Percentiles rank a stretch among this genome's conserved stretches.
Evolutionary conservation across 495 filamentous ascomycete genomes (phyloP).

Genomic region (Aspergillus bertholletiae): DNA sequence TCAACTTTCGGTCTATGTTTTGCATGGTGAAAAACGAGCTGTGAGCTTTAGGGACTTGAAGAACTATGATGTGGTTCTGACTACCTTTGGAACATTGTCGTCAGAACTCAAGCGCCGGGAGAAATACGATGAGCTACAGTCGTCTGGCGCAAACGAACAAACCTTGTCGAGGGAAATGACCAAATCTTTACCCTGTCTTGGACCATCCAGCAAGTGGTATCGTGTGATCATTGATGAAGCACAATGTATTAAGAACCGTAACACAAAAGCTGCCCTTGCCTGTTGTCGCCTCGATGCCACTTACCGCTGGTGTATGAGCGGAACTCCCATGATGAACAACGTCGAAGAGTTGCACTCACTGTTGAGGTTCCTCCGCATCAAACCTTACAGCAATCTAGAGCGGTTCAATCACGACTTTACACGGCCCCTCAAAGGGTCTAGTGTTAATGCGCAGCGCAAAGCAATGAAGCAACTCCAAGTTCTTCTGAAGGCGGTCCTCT

Average conservation of each 20-base stretch:
- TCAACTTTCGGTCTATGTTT: constrained; percentile 61
- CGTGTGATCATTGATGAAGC: constrained; percentile 91
- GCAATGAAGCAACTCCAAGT: constrained; percentile 73
- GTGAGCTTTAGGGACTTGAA: constrained; percentile 58
- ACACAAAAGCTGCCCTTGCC: constrained; percentile 62
- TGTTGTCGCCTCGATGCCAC: constrained; percentile 57
- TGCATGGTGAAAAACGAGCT: constrained; percentile 58
- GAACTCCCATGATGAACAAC: constrained; percentile 93
- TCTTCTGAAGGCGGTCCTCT: constrained; percentile 77
- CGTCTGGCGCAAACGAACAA: constrained; percentile 14
- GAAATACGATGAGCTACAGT: constrained; percentile 34
- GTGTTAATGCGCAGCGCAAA: constrained; percentile 27
- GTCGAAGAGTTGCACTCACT: constrained; percentile 80
- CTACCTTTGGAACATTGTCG: constrained; percentile 79
- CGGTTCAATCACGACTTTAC: constrained; percentile 59
- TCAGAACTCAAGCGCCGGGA: constrained; percentile 62
- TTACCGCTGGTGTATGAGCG: constrained; percentile 82
- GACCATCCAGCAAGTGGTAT: constrained; percentile 66
- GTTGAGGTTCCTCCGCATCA: constrained; percentile 75
- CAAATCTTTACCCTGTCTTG: constrained; percentile 55
- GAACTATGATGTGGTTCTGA: constrained; percentile 78
- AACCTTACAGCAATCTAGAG: constrained; percentile 67
- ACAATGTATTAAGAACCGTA: constrained; percentile 88
- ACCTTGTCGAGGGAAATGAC: constrained; percentile 17
- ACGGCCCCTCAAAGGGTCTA: constrained; percentile 45